phyloP scores from a whole-genome alignment of 495 filamentous ascomycete species.

The Cladorrhinum samala region DNA sequence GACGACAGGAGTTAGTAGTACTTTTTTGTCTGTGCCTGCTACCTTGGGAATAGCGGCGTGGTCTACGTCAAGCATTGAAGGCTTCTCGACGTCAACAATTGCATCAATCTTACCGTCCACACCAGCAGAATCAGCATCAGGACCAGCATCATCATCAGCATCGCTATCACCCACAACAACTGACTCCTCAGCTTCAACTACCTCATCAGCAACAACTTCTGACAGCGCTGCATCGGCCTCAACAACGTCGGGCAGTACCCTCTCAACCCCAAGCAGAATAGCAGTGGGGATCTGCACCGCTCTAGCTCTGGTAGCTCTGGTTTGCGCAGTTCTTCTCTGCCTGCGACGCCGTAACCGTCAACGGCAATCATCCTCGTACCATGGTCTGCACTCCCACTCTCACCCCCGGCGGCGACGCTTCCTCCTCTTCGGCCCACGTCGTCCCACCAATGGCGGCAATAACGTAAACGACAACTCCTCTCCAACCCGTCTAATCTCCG shows the following conservation, averaged over 20 bases:
- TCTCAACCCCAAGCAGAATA: slow-evolving; percentile 33
- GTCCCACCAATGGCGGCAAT: neutral
- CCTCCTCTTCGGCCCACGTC: neutral
- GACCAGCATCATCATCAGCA: slow-evolving; percentile 4
- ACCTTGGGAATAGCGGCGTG: neutral
- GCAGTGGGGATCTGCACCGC: slow-evolving; percentile 39
- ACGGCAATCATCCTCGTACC: slow-evolving; percentile 11
- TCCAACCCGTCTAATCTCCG: neutral
- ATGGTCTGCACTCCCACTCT: slow-evolving; percentile 6
- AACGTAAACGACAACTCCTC: neutral
- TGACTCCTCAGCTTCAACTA: neutral
- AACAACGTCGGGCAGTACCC: slow-evolving; percentile 15
- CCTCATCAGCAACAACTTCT: slow-evolving; percentile 2
- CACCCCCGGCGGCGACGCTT: neutral
- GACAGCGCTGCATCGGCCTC: slow-evolving; percentile 6
- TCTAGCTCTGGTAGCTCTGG: slow-evolving; percentile 30
- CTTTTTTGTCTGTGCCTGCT: neutral
- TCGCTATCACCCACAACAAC: too few relatives aligned
- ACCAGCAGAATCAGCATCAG: neutral
- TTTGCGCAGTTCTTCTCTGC: slow-evolving; percentile 24
- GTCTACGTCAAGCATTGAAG: neutral
- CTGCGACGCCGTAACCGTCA: slow-evolving; percentile 25
- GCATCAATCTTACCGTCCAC: neutral
- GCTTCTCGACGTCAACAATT: neutral
- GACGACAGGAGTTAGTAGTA: neutral